Percentiles rank a stretch among this genome's conserved stretches.
Evolutionary conservation across 2,329 filamentous ascomycete species (phyloP).

Genomic region (Colletotrichum scovillei): DNA sequence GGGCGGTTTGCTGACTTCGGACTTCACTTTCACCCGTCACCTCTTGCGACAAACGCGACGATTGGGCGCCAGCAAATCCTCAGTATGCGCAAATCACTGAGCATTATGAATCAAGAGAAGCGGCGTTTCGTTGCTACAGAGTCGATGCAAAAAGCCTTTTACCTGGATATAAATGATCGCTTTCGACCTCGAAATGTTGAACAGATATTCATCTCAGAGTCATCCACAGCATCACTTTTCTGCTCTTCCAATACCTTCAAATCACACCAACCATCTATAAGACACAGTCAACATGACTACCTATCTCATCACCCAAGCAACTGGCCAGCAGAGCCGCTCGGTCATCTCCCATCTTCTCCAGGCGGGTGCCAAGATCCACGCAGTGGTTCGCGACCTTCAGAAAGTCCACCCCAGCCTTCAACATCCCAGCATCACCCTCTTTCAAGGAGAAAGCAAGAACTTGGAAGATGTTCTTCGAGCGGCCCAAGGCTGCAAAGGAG

Average conservation of each 20-base stretch:
- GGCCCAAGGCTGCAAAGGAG: constrained; percentile 47
- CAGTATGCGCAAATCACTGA: background rate
- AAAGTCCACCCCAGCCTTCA: constrained; percentile 43
- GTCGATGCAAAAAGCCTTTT: no score
- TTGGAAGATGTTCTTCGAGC: constrained; percentile 45
- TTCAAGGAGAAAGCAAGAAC: constrained; percentile 49
- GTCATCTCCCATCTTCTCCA: constrained; percentile 46
- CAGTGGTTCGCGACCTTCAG: constrained; percentile 48
- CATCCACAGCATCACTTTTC: background rate
- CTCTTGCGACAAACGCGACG: background rate
- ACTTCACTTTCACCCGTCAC: background rate
- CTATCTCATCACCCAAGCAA: constrained; percentile 49
- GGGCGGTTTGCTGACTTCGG: background rate
- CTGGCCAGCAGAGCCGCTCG: constrained; percentile 46
- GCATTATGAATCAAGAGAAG: background rate
- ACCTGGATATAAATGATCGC: background rate
- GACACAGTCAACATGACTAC: constrained; percentile 42
- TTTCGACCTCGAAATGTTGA: background rate
- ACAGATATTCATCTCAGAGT: background rate
- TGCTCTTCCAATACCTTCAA: background rate
- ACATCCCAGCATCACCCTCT: constrained; percentile 44
- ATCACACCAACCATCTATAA: background rate
- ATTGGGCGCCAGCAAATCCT: background rate
- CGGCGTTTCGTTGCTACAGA: background rate
- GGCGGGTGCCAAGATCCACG: constrained; percentile 48